Conservation (phyloP, 169 alveolate species). For the Hammondia hammondi region DNA sequence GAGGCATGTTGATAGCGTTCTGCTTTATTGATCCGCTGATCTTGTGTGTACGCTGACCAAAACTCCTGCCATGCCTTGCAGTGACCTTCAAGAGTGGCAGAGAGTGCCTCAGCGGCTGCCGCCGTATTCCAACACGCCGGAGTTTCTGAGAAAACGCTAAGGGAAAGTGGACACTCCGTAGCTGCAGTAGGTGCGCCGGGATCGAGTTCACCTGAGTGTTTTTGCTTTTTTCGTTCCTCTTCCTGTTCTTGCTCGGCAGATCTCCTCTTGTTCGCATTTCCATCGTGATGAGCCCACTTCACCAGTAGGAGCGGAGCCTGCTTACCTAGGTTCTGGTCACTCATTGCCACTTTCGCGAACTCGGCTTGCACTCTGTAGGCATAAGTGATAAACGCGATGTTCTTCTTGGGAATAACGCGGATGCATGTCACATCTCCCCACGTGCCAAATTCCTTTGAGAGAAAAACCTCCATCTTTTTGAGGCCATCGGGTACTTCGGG, state of each 20-base stretch:
- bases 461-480: conserved; percentile 88
- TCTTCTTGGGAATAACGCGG: conserved; percentile 91
- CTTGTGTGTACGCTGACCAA: background rate
- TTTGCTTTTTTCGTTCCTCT: background rate
- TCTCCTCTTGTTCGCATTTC: background rate
- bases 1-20: background rate
- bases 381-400: conserved; percentile 94
- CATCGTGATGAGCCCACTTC: conserved; percentile 95
- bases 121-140: background rate
- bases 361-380: conserved; percentile 94
- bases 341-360: conserved; percentile 99
- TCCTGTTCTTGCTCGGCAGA: conserved; percentile 30
- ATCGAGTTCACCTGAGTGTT: background rate
- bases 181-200: background rate
- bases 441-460: conserved; percentile 92
- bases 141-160: background rate
- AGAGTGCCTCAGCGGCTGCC: conserved; percentile 1
- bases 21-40: too few species aligned
- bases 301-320: conserved; percentile 92
- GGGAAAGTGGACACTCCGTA: background rate
- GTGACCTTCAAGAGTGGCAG: conserved; percentile 38
- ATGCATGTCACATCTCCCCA: conserved; percentile 96
- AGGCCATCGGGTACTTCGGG: conserved; percentile 87
- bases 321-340: conserved; percentile 92
- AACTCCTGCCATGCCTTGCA: conserved; percentile 40